These are phyloP conservation scores for Fabrea salina DNA, from an alignment of 169 alveolate genomes.

Conservation along the genomic window DNA sequence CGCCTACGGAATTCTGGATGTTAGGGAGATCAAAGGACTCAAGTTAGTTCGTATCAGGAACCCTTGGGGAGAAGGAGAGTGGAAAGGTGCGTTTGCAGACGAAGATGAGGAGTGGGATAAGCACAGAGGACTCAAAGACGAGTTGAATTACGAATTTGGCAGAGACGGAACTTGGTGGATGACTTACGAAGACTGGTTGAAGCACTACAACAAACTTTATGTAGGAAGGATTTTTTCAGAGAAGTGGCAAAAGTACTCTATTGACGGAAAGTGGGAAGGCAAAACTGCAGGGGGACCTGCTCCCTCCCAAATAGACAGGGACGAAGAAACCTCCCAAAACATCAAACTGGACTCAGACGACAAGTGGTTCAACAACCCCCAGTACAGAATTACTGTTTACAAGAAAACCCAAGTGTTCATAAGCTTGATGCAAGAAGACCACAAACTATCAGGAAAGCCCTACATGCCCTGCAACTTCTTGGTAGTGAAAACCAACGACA, in stretches of 20 bases:
- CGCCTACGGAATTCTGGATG: conserved; percentile 49
- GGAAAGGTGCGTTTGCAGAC: conserved; percentile 80
- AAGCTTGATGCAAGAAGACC: conserved; percentile 84
- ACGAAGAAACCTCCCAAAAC: conserved; percentile 58
- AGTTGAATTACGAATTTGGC: conserved; percentile 73
- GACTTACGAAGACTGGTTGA: conserved; percentile 83
- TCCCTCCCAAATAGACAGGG: conserved; percentile 63
- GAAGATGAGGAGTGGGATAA: conserved; percentile 90
- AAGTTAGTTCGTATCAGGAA: conserved; percentile 46
- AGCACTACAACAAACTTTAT: conserved; percentile 74
- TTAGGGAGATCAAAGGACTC: conserved; percentile 49
- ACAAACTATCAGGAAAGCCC: conserved; percentile 70
- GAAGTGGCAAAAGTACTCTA: conserved; percentile 82
- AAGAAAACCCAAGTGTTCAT: conserved; percentile 78
- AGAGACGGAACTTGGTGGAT: conserved; percentile 91
- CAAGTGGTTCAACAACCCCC: conserved; percentile 86
- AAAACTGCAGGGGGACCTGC: conserved; percentile 83
- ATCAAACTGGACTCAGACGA: conserved; percentile 80
- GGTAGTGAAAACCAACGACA: conserved; percentile 71
- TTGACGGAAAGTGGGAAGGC: conserved; percentile 80
- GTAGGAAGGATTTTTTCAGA: conserved; percentile 84
- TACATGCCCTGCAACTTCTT: conserved; percentile 79
- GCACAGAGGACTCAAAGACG: conserved; percentile 79
- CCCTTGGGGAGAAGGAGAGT: conserved; percentile 77
- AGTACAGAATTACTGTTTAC: conserved; percentile 73